These are phyloP conservation scores for Conidiobolus incongruus DNA, from an alignment of 371 early-diverging fungal genomes.

Conservation along the genomic window DNA sequence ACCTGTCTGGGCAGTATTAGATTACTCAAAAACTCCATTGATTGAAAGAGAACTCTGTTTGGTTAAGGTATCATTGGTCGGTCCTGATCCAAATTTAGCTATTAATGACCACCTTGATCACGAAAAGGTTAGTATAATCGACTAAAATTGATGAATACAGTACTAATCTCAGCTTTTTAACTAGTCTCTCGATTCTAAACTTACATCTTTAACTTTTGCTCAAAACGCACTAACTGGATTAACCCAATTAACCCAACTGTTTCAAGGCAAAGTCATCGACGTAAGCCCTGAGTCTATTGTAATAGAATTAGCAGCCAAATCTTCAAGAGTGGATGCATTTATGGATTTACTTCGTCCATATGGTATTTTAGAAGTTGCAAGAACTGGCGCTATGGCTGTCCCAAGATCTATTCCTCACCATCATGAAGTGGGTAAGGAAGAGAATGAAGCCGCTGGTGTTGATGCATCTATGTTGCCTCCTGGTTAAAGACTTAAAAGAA, in stretches of 20 bases:
- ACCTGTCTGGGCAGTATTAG: slow-evolving; percentile 92
- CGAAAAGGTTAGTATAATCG: background rate
- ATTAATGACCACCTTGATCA: slow-evolving; percentile 27
- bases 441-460: slow-evolving; percentile 18
- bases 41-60: slow-evolving; percentile 81
- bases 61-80: slow-evolving; percentile 76
- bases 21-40: slow-evolving; percentile 61
- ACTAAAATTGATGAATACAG: slow-evolving; percentile 5
- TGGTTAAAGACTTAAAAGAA: slow-evolving; percentile 35
- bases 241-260: slow-evolving; percentile 55
- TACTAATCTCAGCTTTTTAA: slow-evolving; percentile 13
- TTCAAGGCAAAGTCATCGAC: slow-evolving; percentile 71
- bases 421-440: slow-evolving; percentile 23
- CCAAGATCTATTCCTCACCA: slow-evolving; percentile 63
- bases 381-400: slow-evolving; percentile 82
- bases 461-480: slow-evolving; percentile 84
- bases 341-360: slow-evolving; percentile 74
- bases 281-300: slow-evolving; percentile 58
- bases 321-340: slow-evolving; percentile 67
- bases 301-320: slow-evolving; percentile 69
- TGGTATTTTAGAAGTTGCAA: slow-evolving; percentile 82
- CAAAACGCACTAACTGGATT: slow-evolving; percentile 11
- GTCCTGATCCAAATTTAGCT: slow-evolving; percentile 19
- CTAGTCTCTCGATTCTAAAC: too few relatives aligned
- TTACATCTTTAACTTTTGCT: background rate